Evolutionary conservation across 2,329 filamentous ascomycete species (phyloP), one percentile per base, ranked within the genome.

Genomic region (Fusarium pseudocircinatum): DNA sequence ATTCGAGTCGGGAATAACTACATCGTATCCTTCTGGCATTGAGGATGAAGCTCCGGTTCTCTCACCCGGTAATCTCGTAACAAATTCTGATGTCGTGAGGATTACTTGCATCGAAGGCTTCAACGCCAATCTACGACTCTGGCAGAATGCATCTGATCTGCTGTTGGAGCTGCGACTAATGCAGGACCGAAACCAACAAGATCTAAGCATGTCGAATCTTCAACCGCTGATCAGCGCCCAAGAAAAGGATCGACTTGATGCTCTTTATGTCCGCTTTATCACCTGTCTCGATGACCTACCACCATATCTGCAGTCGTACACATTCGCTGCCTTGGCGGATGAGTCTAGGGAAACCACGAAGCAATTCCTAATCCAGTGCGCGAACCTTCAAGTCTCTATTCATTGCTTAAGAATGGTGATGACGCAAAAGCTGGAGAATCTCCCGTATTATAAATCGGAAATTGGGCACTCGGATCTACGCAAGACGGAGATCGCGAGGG

Each of bases 351-450:
- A 77, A 54, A 70, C 81, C 5, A 69, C 75, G 4, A 80, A 76
- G 4, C 81, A 82, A 50, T 80, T 82, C 39, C 68, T 80, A 24
- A 83, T 84, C 18, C 84, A 85, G 52, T 80, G 78, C 16, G 82
- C 82, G 0, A 85, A 85, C 24, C 75, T 85, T 0, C 82, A 84
- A 30, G 81, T 83, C 13, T 82, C 83, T 0, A 78, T 81, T 24
- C 81, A 85, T 30, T 85, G 83, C n/a, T 65, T 85, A 10, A 77
- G 81, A 7, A 84, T 85, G 78, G 81, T 84, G 1, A 82, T 85
- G 18, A 78, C 78, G 3, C 80, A 82, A 22, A 82, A 81, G 24
- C 75, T 82, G 43, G 81, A 82, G n/a, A 78, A 80, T 4, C 60
- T 81, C 7, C 76, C 79, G 0, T 81, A 80, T 40, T 80, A 79